Evolutionary conservation across 768 basidiomycete genomes (phyloP).

Genomic region (Termitomyces sp.): DNA sequence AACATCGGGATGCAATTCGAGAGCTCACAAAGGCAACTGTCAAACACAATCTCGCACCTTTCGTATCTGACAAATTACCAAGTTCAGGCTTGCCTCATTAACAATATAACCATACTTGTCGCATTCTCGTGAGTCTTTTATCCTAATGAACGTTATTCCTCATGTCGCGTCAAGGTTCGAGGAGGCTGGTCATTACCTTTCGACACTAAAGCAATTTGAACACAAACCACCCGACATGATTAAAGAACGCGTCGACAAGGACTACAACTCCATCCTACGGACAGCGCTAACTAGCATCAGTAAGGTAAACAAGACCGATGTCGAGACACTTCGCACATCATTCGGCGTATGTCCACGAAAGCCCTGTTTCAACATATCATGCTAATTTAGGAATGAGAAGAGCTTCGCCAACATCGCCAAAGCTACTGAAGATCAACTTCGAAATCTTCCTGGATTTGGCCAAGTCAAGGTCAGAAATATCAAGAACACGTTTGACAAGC

Average conservation of each 20-base stretch:
- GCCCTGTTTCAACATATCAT: background rate
- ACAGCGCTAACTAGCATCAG: constrained; percentile 81
- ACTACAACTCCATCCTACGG: constrained; percentile 76
- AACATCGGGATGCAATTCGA: constrained; percentile 87
- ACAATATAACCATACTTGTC: constrained; percentile 88
- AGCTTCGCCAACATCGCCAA: constrained; percentile 80
- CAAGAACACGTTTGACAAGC: constrained; percentile 86
- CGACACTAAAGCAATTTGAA: constrained; percentile 90
- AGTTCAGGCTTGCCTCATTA: constrained; percentile 73
- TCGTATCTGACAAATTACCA: background rate
- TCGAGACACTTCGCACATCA: constrained; percentile 85
- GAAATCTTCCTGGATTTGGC: constrained; percentile 87
- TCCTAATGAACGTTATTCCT: background rate
- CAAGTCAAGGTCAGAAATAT: constrained; percentile 90
- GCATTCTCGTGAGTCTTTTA: constrained; percentile 71
- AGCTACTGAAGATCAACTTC: constrained; percentile 67
- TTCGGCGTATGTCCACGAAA: constrained; percentile 65
- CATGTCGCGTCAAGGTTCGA: constrained; percentile 50
- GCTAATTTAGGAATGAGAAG: constrained; percentile 30
- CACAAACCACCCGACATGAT: constrained; percentile 90
- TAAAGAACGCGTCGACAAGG: constrained; percentile 90
- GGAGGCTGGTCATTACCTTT: constrained; percentile 88
- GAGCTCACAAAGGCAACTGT: constrained; percentile 81
- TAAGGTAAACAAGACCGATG: constrained; percentile 97
- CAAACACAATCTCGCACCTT: background rate